Evolutionary conservation across 495 filamentous ascomycete species (phyloP).

Genomic region (Chaetomium cochliodes): DNA sequence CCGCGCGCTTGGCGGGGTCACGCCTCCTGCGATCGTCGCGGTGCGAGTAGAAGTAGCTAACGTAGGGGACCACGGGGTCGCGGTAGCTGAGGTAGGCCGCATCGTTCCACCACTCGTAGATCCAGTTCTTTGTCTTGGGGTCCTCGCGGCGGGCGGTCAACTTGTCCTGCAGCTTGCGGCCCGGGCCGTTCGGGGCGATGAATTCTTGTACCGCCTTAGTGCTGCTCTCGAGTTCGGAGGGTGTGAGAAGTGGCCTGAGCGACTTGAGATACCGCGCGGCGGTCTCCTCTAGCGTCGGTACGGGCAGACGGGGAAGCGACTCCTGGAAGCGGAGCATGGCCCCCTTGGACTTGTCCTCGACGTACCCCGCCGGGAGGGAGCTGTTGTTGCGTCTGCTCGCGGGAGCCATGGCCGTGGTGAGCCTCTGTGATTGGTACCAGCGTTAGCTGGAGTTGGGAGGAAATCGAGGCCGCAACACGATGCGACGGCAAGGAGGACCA

Average conservation of each 20-base stretch:
- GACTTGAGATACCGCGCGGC: constrained; percentile 88
- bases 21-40: constrained; percentile 86
- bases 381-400: constrained; percentile 55
- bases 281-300: constrained; percentile 93
- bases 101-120: constrained; percentile 97
- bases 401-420: constrained; percentile 52
- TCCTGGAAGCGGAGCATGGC: constrained; percentile 96
- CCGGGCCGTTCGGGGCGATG: constrained; percentile 74
- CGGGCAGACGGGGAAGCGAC: constrained; percentile 85
- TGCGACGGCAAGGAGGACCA: constrained; percentile 19
- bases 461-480: neutral
- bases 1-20: constrained; percentile 88
- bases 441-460: neutral
- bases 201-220: constrained; percentile 82
- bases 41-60: constrained; percentile 99
- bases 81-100: constrained; percentile 88
- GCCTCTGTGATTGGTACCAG: constrained; percentile 31
- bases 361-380: constrained; percentile 73
- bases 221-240: constrained; percentile 70
- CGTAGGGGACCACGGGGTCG: constrained; percentile 95
- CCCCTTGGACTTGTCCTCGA: constrained; percentile 86
- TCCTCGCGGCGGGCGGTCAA: constrained; percentile 78
- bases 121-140: constrained; percentile 87
- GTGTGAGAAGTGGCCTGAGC: constrained; percentile 75
- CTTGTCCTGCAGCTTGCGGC: constrained; percentile 83